Conservation (phyloP, 768 basidiomycete genomes). For the Boletus subcaerulescens region DNA sequence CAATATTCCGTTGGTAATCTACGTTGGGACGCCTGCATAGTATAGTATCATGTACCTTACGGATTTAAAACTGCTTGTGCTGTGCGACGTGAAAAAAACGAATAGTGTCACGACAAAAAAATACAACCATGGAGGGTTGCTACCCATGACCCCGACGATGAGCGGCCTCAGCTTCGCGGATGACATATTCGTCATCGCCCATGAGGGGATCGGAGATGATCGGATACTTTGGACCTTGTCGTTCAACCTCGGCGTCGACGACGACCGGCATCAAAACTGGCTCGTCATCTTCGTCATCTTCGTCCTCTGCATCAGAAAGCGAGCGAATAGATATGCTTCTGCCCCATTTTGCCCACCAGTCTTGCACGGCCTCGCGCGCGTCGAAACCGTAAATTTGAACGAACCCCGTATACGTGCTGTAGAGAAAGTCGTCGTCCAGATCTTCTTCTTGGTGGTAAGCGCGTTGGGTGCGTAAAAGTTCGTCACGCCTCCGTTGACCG, state of each 20-base stretch:
- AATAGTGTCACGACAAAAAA: not conserved
- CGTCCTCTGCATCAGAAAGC: not conserved
- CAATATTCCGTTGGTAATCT: not conserved
- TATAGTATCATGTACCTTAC: not conserved
- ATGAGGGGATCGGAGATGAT: conserved; percentile 12
- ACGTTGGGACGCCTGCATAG: not conserved
- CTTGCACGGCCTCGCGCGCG: conserved; percentile 51
- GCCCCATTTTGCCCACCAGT: conserved; percentile 63
- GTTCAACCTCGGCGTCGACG: conserved; percentile 15
- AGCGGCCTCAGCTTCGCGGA: conserved; percentile 6
- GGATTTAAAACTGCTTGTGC: not conserved
- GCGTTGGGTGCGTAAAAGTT: conserved; percentile 28
- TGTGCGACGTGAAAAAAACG: not conserved
- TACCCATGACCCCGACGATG: not conserved
- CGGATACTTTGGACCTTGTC: not conserved
- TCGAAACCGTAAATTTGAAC: conserved; percentile 48
- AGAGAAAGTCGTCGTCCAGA: conserved; percentile 37
- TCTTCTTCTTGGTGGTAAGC: conserved; percentile 38
- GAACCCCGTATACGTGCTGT: conserved; percentile 47
- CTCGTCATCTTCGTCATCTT: not conserved
- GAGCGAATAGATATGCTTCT: conserved; percentile 4
- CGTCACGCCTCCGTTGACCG: conserved; percentile 44
- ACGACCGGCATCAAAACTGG: not conserved
- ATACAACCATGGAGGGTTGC: not conserved
- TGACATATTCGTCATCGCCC: conserved; percentile 11